Percentiles rank a stretch among this genome's conserved stretches.
phyloP scores from a whole-genome alignment of 257 asterid genomes.

The Przewalskia tangutica region DNA sequence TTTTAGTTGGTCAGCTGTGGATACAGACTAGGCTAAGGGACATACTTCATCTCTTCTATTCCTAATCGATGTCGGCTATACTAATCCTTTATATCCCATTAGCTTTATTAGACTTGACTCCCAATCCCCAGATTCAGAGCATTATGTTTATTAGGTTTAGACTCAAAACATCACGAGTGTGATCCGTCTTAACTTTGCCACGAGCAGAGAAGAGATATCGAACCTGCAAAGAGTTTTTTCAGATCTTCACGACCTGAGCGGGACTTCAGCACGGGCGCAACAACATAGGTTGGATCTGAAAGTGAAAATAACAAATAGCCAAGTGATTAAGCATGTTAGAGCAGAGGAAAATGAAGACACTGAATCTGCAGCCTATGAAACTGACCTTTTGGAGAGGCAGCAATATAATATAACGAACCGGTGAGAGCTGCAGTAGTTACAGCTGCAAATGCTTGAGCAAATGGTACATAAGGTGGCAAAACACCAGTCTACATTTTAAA shows the following conservation, averaged over 20 bases:
- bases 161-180: neutral
- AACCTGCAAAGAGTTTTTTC: slow-evolving; percentile 90
- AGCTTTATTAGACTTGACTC: neutral
- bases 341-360: neutral
- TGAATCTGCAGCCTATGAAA: neutral
- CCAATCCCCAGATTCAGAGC: neutral
- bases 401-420: slow-evolving; percentile 77
- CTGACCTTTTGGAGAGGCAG: slow-evolving; percentile 86
- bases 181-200: neutral
- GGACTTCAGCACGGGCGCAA: slow-evolving; percentile 73
- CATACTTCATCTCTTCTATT: neutral
- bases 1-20: neutral
- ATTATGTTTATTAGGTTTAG: neutral
- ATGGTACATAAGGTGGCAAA: slow-evolving; percentile 89
- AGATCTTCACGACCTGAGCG: slow-evolving; percentile 75
- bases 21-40: neutral
- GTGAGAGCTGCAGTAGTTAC: slow-evolving; percentile 87
- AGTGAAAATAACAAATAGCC: neutral
- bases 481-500: slow-evolving; percentile 55
- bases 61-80: neutral
- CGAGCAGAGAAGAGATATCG: neutral
- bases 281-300: slow-evolving; percentile 79
- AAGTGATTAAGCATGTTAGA: neutral
- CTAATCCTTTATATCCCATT: neutral
- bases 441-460: slow-evolving; percentile 96